These are phyloP conservation scores for Neonectria punicea DNA, from an alignment of 2,329 filamentous ascomycete genomes.

Conservation along the genomic window DNA sequence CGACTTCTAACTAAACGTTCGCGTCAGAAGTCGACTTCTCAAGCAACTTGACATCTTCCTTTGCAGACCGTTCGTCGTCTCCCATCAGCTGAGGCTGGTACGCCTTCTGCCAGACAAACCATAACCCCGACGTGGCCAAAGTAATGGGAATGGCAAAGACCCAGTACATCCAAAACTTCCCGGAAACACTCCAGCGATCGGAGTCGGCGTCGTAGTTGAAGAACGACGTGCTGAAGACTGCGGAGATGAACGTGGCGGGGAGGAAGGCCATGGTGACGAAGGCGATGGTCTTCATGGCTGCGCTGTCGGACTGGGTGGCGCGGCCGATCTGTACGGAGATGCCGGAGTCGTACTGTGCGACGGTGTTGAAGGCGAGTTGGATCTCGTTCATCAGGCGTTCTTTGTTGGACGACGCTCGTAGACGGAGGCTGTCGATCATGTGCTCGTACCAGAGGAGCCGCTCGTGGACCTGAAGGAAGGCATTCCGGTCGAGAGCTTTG, in stretches of 20 bases:
- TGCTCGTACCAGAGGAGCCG: slow-evolving; percentile 48
- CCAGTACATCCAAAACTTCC: slow-evolving; percentile 52
- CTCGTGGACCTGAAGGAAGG: slow-evolving; percentile 40
- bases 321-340: slow-evolving; percentile 53
- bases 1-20: neutral
- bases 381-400: slow-evolving; percentile 65
- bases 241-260: slow-evolving; percentile 61
- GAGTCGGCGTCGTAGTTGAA: slow-evolving; percentile 47
- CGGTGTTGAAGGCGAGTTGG: slow-evolving; percentile 59
- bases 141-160: slow-evolving; percentile 47
- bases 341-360: slow-evolving; percentile 54
- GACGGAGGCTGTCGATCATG: slow-evolving; percentile 48
- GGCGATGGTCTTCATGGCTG: slow-evolving; percentile 62
- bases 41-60: neutral
- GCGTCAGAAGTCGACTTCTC: neutral
- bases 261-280: slow-evolving; percentile 61
- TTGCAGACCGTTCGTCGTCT: neutral
- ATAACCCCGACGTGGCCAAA: slow-evolving; percentile 26
- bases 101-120: slow-evolving; percentile 52
- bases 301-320: slow-evolving; percentile 57
- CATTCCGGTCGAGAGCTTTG: neutral
- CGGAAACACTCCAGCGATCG: slow-evolving; percentile 43
- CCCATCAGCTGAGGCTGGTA: neutral
- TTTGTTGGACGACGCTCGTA: slow-evolving; percentile 52
- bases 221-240: slow-evolving; percentile 60